Base-by-base conservation (phyloP, 2,329 filamentous ascomycete species). In the Nemania diffusa region DNA sequence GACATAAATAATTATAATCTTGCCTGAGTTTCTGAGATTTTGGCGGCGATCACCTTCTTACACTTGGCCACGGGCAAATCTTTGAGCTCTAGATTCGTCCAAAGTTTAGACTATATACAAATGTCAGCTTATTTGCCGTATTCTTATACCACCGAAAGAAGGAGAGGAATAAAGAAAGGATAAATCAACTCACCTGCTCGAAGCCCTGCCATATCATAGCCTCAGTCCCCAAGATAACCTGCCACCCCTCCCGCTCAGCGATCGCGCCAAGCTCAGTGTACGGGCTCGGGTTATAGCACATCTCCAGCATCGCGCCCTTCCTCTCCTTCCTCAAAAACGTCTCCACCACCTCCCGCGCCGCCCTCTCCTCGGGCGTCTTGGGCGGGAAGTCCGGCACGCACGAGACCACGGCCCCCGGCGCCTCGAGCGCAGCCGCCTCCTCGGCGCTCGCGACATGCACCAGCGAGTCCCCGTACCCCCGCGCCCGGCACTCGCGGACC, bases 301-400 rank as follows among this genome's bases (percentile, higher is more conserved):
- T 94, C 78, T 94, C 92, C 67, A 94, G 78, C 64, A 94, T 87
- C 6, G 88, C 88, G 6, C 91, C 91, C 78, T 91, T 90, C 68
- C 85, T 79, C 32, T 82, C 75, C 77, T 82, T 83, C 27, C 71
- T 71, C 37, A 87, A 67, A 58, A 87, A 85, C 2, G 81, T 77
- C 73, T 88, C 83, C 0, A 85, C 78, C 0, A 92, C 83, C 1
- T 79, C 77, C 1, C 92, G 82, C 3, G 90, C 87, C 48, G 82
- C 80, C 29, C 84, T 81, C 81, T 96, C 92, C 29, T 84, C 85
- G 1, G 82, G 78, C 0, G 88, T 91, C 73, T 83, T 83, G 0
- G 92, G 92, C n/a, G 89, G 84, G 71, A 92, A 90, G 78, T 96
- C 90, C 0, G 92, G 92, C 15, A 96, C 88, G 67, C 91, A 93